phyloP scores from a whole-genome alignment of 371 early-diverging fungal genomes.

The Apophysomyces sp. region DNA sequence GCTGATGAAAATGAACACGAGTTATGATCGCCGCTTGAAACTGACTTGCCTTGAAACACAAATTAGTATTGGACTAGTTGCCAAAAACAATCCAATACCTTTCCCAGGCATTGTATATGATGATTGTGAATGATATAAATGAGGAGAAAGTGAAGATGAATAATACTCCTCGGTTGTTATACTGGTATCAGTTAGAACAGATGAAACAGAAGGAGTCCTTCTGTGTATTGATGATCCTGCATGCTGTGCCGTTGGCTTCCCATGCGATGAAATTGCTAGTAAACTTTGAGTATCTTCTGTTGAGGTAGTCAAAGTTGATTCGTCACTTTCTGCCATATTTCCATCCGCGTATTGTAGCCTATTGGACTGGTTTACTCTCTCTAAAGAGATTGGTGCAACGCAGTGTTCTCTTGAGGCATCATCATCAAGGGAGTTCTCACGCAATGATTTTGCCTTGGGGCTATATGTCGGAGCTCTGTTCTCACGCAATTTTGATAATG shows the following conservation, averaged over 20 bases:
- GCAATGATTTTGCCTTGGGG: neutral
- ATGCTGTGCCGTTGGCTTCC: neutral
- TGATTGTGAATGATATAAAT: constrained; percentile 12
- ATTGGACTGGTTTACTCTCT: neutral
- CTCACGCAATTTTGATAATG: constrained; percentile 29
- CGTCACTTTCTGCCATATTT: neutral
- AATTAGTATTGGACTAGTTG: neutral
- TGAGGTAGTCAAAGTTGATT: neutral
- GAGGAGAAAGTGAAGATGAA: constrained; percentile 23
- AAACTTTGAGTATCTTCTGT: neutral
- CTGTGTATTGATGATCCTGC: constrained; percentile 15
- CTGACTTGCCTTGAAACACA: neutral
- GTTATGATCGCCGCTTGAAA: neutral
- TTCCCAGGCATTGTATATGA: constrained; percentile 2
- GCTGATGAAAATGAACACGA: constrained; percentile 3
- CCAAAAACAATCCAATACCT: constrained; percentile 1
- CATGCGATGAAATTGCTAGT: neutral
- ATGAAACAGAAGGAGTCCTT: constrained; percentile 27
- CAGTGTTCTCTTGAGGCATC: neutral
- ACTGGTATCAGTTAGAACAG: constrained; percentile 26
- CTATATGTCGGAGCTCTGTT: constrained; percentile 6
- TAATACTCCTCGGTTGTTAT: constrained; percentile 20
- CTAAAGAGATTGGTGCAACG: constrained; percentile 1
- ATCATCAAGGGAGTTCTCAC: neutral
- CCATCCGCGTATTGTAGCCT: neutral